Base-by-base conservation (phyloP, 805 yeast species). In the Pichia insulana region DNA sequence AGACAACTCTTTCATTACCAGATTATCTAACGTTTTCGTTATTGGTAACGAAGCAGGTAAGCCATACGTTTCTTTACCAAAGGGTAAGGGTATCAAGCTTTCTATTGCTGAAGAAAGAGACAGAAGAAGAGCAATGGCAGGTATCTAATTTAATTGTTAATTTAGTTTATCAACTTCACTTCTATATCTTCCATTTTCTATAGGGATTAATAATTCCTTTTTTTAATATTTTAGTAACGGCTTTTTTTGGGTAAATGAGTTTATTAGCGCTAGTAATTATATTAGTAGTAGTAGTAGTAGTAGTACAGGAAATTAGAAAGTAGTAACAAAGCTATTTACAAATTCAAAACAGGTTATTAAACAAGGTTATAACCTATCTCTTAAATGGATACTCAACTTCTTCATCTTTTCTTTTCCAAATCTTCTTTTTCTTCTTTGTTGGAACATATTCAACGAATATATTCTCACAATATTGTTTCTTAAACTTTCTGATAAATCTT, bases 31-130 rank as follows among this genome's bases (percentile, higher is more conserved):
- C 83, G 95, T 88, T 58, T 87, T 88, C 73, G 83, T 88, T 65
- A 81, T 88, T 64, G 96, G 96, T 73, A 50, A 58, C 46, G 95
- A 88, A 76, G 88, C 88, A 63, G 83, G 85, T 73, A 87, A 85
- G 76, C 95, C 96, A 66, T 78, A 77, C 78, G 77, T 88, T 67
- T 85, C 95, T 50, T 77, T 88, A 71, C 96, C 97, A 76, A 88
- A 87, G 90, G 97, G 96, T 76, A 88, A 88, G 82, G 97, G 97
- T 83, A 83, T 88, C 73, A 88, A 88, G 80, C 80, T 88, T 68
- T 69, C 90, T 63, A 88, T 88, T 68, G 76, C 96, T 66, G 96
- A 88, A 77, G 96, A 88, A 81, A 87, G 96, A 76, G 96, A 88
- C 85, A 80, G 89, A 80, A 89, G 95, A 75, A 84, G 96, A 75